A percentile compares a stretch with the other conserved stretches of the same genome.
Evolutionary conservation across 306 rosid species (phyloP).

Genomic region (Dalbergia cultrata): DNA sequence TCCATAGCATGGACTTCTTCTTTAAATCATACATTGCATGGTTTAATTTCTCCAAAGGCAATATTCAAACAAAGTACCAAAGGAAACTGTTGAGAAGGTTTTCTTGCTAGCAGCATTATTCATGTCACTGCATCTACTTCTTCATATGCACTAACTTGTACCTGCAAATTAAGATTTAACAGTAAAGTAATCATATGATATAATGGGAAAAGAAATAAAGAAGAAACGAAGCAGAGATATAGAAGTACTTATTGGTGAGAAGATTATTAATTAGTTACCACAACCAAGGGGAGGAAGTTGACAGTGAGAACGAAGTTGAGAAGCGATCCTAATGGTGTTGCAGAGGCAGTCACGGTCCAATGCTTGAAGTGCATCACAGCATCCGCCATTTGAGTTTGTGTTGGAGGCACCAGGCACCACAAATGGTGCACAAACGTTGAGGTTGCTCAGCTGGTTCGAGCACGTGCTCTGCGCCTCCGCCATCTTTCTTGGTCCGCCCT

Average conservation of each 20-base stretch:
- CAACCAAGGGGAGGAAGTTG: constrained; percentile 58
- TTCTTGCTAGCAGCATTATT: constrained; percentile 16
- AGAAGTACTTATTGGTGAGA: background rate
- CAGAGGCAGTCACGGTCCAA: constrained; percentile 68
- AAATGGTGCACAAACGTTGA: constrained; percentile 67
- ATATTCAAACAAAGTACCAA: background rate
- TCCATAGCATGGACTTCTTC: no score
- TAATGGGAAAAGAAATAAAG: background rate
- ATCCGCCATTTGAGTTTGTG: constrained; percentile 53
- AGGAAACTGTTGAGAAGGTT: background rate
- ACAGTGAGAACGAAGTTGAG: constrained; percentile 67
- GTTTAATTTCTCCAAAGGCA: background rate
- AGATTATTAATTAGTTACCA: constrained; percentile 26
- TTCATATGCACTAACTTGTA: background rate
- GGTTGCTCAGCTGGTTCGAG: constrained; percentile 52
- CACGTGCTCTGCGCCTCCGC: constrained; percentile 59
- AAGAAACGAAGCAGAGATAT: no score
- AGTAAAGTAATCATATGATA: background rate
- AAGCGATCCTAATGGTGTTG: constrained; percentile 66
- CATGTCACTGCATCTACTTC: background rate
- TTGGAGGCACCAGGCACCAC: constrained; percentile 64
- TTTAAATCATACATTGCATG: no score
- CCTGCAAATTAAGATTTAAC: background rate
- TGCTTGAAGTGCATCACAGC: constrained; percentile 65
- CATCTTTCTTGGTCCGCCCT: constrained; percentile 19